These are phyloP conservation scores for Leucosporidium yakuticum DNA, from an alignment of 768 basidiomycete genomes.

Conservation along the genomic window DNA sequence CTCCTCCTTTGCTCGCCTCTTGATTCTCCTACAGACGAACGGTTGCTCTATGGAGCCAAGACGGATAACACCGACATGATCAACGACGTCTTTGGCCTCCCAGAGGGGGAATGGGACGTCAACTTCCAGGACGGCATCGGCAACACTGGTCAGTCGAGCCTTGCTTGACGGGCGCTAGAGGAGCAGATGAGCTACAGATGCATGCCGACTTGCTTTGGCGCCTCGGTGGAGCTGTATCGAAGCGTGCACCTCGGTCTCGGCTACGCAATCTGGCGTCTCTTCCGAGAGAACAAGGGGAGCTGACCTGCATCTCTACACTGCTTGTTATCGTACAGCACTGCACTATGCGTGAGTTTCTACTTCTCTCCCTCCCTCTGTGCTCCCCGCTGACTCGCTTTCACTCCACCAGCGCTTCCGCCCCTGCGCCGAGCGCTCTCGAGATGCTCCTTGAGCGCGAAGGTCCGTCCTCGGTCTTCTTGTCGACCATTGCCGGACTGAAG, in stretches of 20 bases:
- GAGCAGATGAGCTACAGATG: too few species aligned
- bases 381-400: constrained; percentile 44
- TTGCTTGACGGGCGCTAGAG: too few species aligned
- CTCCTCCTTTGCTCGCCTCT: too few species aligned
- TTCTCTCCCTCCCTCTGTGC: background rate
- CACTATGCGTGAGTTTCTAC: constrained; percentile 61
- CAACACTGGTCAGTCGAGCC: constrained; percentile 58
- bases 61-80: constrained; percentile 65
- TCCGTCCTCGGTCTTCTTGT: background rate
- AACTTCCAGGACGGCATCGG: constrained; percentile 74
- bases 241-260: too few species aligned
- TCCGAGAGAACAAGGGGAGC: background rate
- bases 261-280: too few species aligned
- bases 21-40: constrained; percentile 53
- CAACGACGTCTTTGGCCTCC: constrained; percentile 51
- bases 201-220: too few species aligned
- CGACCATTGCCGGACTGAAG: background rate
- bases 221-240: too few species aligned
- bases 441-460: constrained; percentile 60
- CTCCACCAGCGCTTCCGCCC: constrained; percentile 35
- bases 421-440: constrained; percentile 21
- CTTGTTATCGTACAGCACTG: constrained; percentile 49
- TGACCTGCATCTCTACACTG: background rate
- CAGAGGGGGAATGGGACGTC: constrained; percentile 56
- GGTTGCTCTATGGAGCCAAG: constrained; percentile 66